Conservation (phyloP, 192 early-diverging fungal species). For the Gigaspora rosea region DNA sequence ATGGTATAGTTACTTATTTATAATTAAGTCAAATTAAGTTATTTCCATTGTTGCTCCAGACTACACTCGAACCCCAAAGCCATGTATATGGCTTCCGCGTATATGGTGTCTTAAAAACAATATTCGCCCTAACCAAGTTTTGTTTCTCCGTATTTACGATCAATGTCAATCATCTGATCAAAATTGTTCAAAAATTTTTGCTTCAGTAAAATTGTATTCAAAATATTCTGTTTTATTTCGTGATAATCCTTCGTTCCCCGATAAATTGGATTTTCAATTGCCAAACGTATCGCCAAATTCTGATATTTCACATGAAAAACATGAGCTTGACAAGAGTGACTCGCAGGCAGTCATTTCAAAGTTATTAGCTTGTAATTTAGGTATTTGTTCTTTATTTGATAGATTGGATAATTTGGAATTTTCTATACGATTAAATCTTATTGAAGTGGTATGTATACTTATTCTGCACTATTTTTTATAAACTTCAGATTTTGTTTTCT, state of each 20-base stretch:
- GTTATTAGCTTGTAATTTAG: conserved; percentile 2
- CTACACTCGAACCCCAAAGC: conserved; percentile 3
- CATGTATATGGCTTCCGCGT: conserved; percentile 11
- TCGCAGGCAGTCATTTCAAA: conserved; percentile 1
- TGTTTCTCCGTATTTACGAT: not conserved
- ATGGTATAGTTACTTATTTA: no score
- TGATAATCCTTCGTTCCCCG: not conserved
- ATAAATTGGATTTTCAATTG: not conserved
- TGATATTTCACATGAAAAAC: no score
- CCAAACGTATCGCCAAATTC: no score
- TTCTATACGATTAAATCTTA: conserved; percentile 5
- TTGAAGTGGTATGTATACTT: not conserved
- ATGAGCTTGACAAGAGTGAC: not conserved
- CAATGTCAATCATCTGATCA: not conserved
- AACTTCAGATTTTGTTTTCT: no score
- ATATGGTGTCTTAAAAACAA: conserved; percentile 7
- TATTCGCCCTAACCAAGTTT: not conserved
- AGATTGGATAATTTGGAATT: not conserved
- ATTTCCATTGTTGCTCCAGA: not conserved
- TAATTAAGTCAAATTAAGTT: no score
- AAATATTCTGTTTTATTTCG: conserved; percentile 22
- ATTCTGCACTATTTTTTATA: not conserved
- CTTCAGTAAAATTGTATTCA: conserved; percentile 15
- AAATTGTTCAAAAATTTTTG: conserved; percentile 5
- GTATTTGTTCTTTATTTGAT: not conserved